A percentile compares a stretch with the other conserved stretches of the same genome.
These are phyloP conservation scores for Cyclaneusma minus DNA, from an alignment of 2,329 filamentous ascomycete genomes.

Conservation along the genomic window DNA sequence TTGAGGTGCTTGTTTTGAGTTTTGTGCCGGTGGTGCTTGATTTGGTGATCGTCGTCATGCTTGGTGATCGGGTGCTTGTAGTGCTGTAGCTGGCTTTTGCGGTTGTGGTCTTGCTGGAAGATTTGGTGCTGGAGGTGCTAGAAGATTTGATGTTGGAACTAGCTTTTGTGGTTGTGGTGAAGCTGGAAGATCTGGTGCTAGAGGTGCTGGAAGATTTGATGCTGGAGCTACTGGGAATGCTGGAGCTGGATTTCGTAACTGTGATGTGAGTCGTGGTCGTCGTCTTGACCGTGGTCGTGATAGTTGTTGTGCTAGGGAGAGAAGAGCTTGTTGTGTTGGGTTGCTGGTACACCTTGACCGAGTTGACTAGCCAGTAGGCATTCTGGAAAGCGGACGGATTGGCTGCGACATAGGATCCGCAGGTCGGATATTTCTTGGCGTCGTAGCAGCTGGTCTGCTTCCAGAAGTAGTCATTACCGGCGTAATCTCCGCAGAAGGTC, in stretches of 20 bases:
- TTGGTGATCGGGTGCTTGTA: too few species aligned
- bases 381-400: conserved; percentile 55
- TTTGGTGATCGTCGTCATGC: not conserved
- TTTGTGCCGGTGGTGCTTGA: not conserved
- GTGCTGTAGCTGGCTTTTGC: too few species aligned
- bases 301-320: not conserved
- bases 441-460: conserved; percentile 22
- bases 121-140: not conserved
- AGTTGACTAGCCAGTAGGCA: conserved; percentile 63
- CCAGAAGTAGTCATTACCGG: conserved; percentile 48
- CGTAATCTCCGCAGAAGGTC: conserved; percentile 80
- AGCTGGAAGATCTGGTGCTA: not conserved
- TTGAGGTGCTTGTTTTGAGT: not conserved
- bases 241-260: not conserved
- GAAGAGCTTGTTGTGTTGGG: not conserved
- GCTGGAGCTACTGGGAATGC: not conserved
- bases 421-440: conserved; percentile 41
- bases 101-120: conserved; percentile 1
- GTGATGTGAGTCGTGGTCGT: not conserved
- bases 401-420: conserved; percentile 53
- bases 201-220: conserved; percentile 2
- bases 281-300: not conserved
- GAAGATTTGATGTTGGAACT: not conserved
- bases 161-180: conserved; percentile 1
- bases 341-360: conserved; percentile 45